Evolutionary conservation across 768 basidiomycete species (phyloP), one percentile per base, ranked within the genome.

Genomic region (Naganishia vaughanmartiniae): DNA sequence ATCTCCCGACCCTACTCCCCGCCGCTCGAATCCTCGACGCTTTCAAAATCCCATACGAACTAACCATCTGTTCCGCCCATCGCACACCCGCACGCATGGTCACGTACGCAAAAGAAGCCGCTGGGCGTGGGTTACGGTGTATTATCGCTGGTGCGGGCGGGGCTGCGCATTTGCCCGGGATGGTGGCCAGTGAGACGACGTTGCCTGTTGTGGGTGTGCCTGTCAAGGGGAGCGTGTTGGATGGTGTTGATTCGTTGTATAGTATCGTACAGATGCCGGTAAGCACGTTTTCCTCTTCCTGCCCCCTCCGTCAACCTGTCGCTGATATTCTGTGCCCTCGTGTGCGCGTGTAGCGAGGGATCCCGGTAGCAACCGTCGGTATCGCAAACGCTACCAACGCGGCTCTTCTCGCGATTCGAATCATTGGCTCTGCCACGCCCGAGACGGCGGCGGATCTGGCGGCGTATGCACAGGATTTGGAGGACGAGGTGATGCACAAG

Each of bases 241-340:
- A 96, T 79, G 96, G 96, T 0, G 92, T 99, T 0, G 96, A 98
- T 82, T 93, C 92, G n/a, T 81, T 99, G 75, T 88, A 96, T 77
- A 93, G 91, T 79, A 98, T 99, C 74, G 93, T 99, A 11, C 96
- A 98, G 83, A 99, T 99, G 96, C 96, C 96, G 24, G 92, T 93
- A 78, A 75, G 91, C n/a, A 4, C 48, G 2, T 1, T n/a, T n/a
- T 14, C 21, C 12, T 51, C 21, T 51, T 85, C 30, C 31, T 30
- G 2, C 4, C 63, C 17, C 19, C 31, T 26, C 39, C 1, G 14
- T 74, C 11, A 68, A 33, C 46, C 36, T 15, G 14, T 34, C n/a
- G 57, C 28, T 51, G 48, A 46, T 34, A 2, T 19, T n/a, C 15
- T 26, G 53, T 12, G 39, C 66, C 1, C 15, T 10, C 21, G 34